Base-by-base conservation (phyloP, 805 yeast genomes). In the Dipodascus geniculatus region DNA sequence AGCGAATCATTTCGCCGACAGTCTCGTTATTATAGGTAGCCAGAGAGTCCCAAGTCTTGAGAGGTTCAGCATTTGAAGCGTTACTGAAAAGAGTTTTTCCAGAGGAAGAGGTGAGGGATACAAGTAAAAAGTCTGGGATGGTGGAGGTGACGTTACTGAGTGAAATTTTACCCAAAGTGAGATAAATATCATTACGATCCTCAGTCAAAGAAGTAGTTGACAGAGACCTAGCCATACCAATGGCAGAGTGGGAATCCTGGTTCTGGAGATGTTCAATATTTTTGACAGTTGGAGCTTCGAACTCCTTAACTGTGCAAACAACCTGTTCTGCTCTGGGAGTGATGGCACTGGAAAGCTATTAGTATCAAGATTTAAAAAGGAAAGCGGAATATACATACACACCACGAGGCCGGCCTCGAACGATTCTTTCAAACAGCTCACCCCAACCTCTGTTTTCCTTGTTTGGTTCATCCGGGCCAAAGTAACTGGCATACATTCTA, bases 371-470 rank as follows among this genome's bases (percentile, higher is more conserved):
- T n/a, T 6, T n/a, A 11, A 9, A 38, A 11, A 38, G 20, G 14
- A n/a, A 38, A 11, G 8, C 17, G 14, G 14, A 38, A 11, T n/a
- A 14, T 38, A 38, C 44, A 6, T 38, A 38, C 59, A 63, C 62
- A 58, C 95, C 95, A 53, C 77, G 78, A 54, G 75, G 78, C 0
- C 90, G 79, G 23, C 95, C 93, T 16, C 78, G 66, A 58, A 88
- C 82, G 56, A 88, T 85, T 61, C 95, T 73, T 61, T 87, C 88
- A 22, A 85, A 78, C 51, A 86, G 69, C 57, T 84, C 90, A 69
- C 96, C 96, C 96, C 96, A 88, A 51, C 96, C 96, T 56, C 79
- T 76, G 64, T 81, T 83, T 55, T 64, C 54, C 62, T 70, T 72
- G 56, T 62, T 56, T 60, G 75, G 68, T 56, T 63, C 69, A 56